Conservation (phyloP, 768 basidiomycete genomes). For the Sistotremastrum suecicum region DNA sequence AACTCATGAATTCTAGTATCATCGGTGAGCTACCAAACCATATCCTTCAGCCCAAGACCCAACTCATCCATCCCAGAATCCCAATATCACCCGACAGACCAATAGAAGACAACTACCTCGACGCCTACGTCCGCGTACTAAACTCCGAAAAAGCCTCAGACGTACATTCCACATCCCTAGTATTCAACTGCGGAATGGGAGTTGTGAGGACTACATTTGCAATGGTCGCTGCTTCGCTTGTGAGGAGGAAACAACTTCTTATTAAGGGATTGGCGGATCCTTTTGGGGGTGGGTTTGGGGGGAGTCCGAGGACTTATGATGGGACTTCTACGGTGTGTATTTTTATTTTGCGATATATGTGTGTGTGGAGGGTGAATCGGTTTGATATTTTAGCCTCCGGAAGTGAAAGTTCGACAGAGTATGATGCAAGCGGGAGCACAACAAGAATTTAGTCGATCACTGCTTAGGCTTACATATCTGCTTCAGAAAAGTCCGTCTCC, state of each 20-base stretch:
- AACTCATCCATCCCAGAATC: constrained; percentile 34
- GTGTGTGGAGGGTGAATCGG: constrained; percentile 1
- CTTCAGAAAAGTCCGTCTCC: constrained; percentile 54
- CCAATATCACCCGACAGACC: constrained; percentile 91
- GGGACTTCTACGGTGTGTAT: constrained; percentile 35
- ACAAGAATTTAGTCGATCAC: constrained; percentile 62
- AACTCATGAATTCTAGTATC: constrained; percentile 38
- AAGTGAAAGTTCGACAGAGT: constrained; percentile 43
- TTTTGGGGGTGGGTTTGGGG: constrained; percentile 31
- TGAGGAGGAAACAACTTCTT: constrained; percentile 52
- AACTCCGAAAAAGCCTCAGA: constrained; percentile 38
- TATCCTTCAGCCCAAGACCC: background rate
- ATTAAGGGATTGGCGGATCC: constrained; percentile 62
- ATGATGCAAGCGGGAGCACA: constrained; percentile 68
- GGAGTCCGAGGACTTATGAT: constrained; percentile 18
- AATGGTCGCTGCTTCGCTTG: constrained; percentile 86
- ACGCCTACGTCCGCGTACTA: constrained; percentile 80
- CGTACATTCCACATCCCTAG: constrained; percentile 66
- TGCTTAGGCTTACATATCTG: constrained; percentile 66
- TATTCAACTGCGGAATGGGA: constrained; percentile 96
- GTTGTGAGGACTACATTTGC: constrained; percentile 93
- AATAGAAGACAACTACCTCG: constrained; percentile 94
- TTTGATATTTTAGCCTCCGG: constrained; percentile 27
- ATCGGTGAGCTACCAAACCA: constrained; percentile 29
- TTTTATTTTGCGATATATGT: background rate